Evolutionary conservation across 257 asterid species (phyloP).

Genomic region (Linaria vulgaris): DNA sequence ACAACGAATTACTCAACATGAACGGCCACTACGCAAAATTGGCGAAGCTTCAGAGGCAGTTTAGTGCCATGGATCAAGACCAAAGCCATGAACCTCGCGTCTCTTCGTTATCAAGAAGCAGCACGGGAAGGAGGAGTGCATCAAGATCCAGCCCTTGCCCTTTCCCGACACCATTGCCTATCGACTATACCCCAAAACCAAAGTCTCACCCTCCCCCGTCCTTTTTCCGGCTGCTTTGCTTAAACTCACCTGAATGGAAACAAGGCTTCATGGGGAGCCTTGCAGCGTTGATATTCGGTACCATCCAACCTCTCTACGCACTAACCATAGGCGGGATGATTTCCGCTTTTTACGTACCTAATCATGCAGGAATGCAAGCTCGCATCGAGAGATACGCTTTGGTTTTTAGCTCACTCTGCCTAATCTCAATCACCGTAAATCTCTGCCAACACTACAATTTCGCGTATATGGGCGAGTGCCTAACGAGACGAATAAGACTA

Average conservation of each 20-base stretch:
- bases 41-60: slow-evolving; percentile 65
- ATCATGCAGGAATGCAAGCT: slow-evolving; percentile 59
- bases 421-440: slow-evolving; percentile 52
- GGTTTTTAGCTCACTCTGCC: slow-evolving; percentile 53
- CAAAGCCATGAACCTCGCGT: slow-evolving; percentile 28
- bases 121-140: slow-evolving; percentile 48
- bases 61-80: slow-evolving; percentile 57
- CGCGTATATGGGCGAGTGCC: slow-evolving; percentile 74
- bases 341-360: slow-evolving; percentile 60
- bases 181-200: slow-evolving; percentile 4
- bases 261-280: slow-evolving; percentile 65
- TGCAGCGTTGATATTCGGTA: slow-evolving; percentile 62
- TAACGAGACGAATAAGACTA: slow-evolving; percentile 58
- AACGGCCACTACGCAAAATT: slow-evolving; percentile 66
- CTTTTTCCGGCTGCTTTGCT: slow-evolving; percentile 45
- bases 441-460: slow-evolving; percentile 76
- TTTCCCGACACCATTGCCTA: slow-evolving; percentile 47
- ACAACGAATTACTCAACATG: slow-evolving; percentile 51
- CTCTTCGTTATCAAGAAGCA: slow-evolving; percentile 55
- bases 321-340: slow-evolving; percentile 78
- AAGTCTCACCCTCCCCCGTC: slow-evolving; percentile 51
- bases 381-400: slow-evolving; percentile 48
- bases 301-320: slow-evolving; percentile 80
- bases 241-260: slow-evolving; percentile 75
- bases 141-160: slow-evolving; percentile 59